Conservation (phyloP, 2,329 filamentous ascomycete genomes). For the Microascus cirrosus region DNA sequence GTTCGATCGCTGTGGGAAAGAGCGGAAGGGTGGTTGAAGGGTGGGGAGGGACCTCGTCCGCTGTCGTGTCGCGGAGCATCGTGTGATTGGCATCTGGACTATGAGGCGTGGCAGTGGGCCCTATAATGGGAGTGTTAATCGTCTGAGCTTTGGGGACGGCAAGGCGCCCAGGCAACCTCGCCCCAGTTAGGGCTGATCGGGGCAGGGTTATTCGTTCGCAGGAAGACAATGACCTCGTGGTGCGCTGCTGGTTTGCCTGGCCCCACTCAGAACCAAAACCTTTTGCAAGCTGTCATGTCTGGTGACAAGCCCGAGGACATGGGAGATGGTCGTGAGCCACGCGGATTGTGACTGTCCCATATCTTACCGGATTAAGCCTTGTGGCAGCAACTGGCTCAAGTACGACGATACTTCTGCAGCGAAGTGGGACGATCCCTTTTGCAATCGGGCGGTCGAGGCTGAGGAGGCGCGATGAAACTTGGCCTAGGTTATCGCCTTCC, state of each 20-base stretch:
- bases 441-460: neutral
- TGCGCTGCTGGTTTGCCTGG: too few species aligned
- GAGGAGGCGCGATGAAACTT: neutral
- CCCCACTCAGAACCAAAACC: too few species aligned
- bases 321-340: neutral
- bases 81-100: too few species aligned
- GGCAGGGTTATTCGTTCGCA: neutral
- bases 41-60: too few species aligned
- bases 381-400: neutral
- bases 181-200: neutral
- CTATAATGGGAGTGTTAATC: too few species aligned
- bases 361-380: neutral
- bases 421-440: neutral
- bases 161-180: neutral
- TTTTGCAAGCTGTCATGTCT: too few species aligned
- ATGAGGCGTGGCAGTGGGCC: too few species aligned
- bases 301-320: too few species aligned
- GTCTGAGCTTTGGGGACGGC: neutral
- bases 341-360: neutral
- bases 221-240: neutral
- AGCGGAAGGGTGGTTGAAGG: too few species aligned
- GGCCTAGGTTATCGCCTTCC: neutral
- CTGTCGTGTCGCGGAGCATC: too few species aligned
- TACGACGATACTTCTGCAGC: neutral
- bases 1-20: too few species aligned